Conservation (phyloP, 2,329 filamentous ascomycete species). For the Penicillium sp. region DNA sequence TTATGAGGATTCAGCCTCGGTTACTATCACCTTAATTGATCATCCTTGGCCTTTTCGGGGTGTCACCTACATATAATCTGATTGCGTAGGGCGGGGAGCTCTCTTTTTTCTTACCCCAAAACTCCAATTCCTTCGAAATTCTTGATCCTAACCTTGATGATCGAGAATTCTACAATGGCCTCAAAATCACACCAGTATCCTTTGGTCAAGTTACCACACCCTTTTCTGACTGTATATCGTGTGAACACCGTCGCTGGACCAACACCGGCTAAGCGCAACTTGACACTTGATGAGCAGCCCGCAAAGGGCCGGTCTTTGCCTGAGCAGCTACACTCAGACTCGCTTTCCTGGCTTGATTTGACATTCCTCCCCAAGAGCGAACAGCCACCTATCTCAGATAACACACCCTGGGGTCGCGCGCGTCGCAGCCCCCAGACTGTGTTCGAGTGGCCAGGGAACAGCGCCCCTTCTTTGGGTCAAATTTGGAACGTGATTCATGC, state of each 20-base stretch:
- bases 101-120: background rate
- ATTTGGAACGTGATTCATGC: conserved; percentile 50
- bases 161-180: conserved; percentile 8
- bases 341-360: conserved; percentile 40
- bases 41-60: background rate
- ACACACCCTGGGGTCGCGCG: conserved; percentile 45
- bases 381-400: conserved; percentile 21
- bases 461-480: conserved; percentile 44
- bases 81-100: background rate
- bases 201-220: conserved; percentile 48
- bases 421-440: conserved; percentile 44
- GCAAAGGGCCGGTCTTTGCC: conserved; percentile 31
- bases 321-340: conserved; percentile 40
- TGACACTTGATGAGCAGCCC: conserved; percentile 37
- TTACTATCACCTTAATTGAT: conserved; percentile 1
- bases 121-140: background rate
- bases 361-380: conserved; percentile 17
- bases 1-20: background rate
- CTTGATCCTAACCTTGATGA: background rate
- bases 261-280: conserved; percentile 26
- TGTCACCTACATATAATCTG: conserved; percentile 3
- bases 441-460: conserved; percentile 41
- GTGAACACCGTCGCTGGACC: conserved; percentile 32
- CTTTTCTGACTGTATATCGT: conserved; percentile 46
- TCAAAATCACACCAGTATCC: conserved; percentile 29